Conservation (phyloP, 805 yeast species). For the Starmerella cellae region DNA sequence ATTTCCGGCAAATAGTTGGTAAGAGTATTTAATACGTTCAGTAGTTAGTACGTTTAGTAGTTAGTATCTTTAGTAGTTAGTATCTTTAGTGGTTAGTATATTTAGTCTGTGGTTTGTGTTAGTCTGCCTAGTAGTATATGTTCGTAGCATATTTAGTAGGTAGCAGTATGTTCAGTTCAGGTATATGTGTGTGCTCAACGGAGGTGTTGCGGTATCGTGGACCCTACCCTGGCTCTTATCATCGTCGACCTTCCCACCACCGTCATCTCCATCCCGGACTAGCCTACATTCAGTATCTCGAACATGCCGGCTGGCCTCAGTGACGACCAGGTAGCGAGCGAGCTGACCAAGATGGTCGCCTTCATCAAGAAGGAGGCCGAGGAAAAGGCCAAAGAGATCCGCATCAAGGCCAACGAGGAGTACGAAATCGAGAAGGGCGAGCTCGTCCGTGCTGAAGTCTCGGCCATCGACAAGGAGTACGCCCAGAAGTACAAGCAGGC, state of each 20-base stretch:
- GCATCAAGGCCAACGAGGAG: conserved; percentile 93
- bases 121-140: too few relatives aligned
- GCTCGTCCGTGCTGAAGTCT: conserved; percentile 82
- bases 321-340: conserved; percentile 70
- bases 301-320: conserved; percentile 20
- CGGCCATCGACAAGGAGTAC: conserved; percentile 69
- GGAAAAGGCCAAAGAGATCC: conserved; percentile 94
- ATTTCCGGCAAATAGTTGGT: too few relatives aligned
- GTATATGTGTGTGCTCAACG: too few relatives aligned
- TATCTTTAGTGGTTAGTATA: too few relatives aligned
- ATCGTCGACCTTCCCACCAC: neutral
- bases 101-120: too few relatives aligned
- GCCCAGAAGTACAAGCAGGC: conserved; percentile 83
- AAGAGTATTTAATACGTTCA: too few relatives aligned
- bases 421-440: conserved; percentile 95
- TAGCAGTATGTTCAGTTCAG: too few relatives aligned
- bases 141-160: too few relatives aligned
- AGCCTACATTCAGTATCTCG: too few relatives aligned
- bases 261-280: neutral
- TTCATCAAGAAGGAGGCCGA: conserved; percentile 98
- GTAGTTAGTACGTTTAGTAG: too few relatives aligned
- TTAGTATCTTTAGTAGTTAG: too few relatives aligned
- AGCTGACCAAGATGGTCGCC: conserved; percentile 94
- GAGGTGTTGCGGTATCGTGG: neutral
- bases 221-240: neutral